Percentiles rank a stretch among this genome's conserved stretches.
These are phyloP conservation scores for Crithidia mellificae DNA, from an alignment of 208 protist species.

Conservation along the genomic window DNA sequence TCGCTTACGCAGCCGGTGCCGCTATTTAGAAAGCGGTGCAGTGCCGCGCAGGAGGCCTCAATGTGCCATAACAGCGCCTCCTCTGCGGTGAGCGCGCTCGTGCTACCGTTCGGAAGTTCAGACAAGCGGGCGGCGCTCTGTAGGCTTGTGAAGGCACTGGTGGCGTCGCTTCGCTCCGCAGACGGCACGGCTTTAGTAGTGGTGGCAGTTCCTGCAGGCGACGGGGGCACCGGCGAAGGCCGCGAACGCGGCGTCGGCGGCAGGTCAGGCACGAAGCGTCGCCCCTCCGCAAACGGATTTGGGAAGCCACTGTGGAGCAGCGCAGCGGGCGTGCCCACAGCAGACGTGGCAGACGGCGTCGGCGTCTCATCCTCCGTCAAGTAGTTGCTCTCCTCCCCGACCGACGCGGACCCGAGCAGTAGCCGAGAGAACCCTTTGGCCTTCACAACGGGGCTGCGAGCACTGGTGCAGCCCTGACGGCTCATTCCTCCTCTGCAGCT, in stretches of 20 bases:
- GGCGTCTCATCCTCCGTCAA: not conserved
- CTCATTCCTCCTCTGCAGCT: not conserved
- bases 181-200: not conserved
- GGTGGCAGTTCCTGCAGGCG: no score
- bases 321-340: not conserved
- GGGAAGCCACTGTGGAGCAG: not conserved
- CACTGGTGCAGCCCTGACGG: not conserved
- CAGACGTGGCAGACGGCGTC: not conserved
- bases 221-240: not conserved
- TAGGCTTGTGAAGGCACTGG: not conserved
- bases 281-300: not conserved
- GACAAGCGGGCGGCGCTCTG: not conserved
- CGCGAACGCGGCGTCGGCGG: not conserved
- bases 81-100: not conserved
- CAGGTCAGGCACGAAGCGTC: not conserved
- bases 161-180: not conserved
- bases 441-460: not conserved
- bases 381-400: conserved; percentile 7
- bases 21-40: conserved; percentile 6
- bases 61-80: conserved; percentile 1
- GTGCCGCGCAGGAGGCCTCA: not conserved
- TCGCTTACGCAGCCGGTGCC: not conserved
- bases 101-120: no score
- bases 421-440: not conserved
- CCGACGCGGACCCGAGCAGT: not conserved